phyloP scores from a whole-genome alignment of 805 yeast species.

The Kuraishia piskuri region DNA sequence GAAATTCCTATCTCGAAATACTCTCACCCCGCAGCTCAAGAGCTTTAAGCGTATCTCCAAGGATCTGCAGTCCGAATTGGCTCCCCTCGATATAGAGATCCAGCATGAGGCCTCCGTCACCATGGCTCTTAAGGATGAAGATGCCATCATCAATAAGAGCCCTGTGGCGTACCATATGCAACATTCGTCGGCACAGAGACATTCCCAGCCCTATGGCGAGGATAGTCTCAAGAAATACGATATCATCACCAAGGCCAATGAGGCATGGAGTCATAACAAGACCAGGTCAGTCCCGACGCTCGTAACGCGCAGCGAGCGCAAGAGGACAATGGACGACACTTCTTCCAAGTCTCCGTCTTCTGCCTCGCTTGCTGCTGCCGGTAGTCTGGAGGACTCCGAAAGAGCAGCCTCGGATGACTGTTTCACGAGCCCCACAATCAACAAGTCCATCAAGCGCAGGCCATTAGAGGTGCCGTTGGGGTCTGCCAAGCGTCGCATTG shows the following conservation, averaged over 20 bases:
- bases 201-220: slow-evolving; percentile 1
- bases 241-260: slow-evolving; percentile 25
- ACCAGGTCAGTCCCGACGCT: background rate
- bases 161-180: background rate
- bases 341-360: background rate
- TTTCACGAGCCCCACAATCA: background rate
- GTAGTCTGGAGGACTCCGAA: background rate
- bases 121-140: slow-evolving; percentile 21
- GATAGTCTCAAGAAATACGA: slow-evolving; percentile 22
- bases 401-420: background rate
- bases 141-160: slow-evolving; percentile 11
- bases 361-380: background rate
- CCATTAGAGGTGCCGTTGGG: slow-evolving; percentile 1
- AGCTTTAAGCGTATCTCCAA: slow-evolving; percentile 24
- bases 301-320: background rate
- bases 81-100: slow-evolving; percentile 26
- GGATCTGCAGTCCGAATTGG: slow-evolving; percentile 23
- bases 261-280: slow-evolving; percentile 24
- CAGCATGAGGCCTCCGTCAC: slow-evolving; percentile 26
- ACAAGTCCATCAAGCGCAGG: background rate
- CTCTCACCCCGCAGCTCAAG: slow-evolving; percentile 23
- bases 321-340: background rate
- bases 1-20: slow-evolving; percentile 18
- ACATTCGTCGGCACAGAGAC: slow-evolving; percentile 4
- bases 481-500: slow-evolving; percentile 14